These are phyloP conservation scores for Sugiyamaella floridensis DNA, from an alignment of 805 yeast genomes.

Conservation along the genomic window DNA sequence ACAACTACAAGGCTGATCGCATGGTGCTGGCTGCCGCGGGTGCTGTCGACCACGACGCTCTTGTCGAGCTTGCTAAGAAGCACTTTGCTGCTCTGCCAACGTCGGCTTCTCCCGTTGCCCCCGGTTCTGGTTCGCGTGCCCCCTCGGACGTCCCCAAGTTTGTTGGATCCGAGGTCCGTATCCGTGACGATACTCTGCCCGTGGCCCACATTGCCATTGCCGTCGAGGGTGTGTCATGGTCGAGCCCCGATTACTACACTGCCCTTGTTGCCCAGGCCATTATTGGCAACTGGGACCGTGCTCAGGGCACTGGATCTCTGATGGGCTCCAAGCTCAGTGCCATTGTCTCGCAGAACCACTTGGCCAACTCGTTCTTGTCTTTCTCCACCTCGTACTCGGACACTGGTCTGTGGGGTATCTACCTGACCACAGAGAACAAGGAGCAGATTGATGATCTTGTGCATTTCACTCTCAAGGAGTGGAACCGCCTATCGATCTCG, in stretches of 20 bases:
- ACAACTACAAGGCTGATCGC: constrained; percentile 90
- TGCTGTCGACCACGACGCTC: constrained; percentile 77
- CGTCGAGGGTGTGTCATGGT: constrained; percentile 98
- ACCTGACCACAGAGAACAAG: constrained; percentile 74
- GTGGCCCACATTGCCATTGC: constrained; percentile 88
- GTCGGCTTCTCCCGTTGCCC: constrained; percentile 50
- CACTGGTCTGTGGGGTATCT: constrained; percentile 96
- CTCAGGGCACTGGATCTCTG: constrained; percentile 74
- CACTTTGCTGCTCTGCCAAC: constrained; percentile 50
- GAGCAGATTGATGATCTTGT: constrained; percentile 60
- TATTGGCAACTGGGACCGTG: constrained; percentile 96
- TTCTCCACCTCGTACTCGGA: constrained; percentile 96
- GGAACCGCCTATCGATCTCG: constrained; percentile 82
- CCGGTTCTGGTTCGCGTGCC: constrained; percentile 62
- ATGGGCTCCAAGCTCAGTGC: constrained; percentile 79
- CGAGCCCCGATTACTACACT: constrained; percentile 88
- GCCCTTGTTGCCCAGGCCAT: constrained; percentile 95
- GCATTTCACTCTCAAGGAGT: constrained; percentile 73
- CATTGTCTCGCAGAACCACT: constrained; percentile 51
- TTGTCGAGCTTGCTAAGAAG: constrained; percentile 68
- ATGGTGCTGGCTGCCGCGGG: constrained; percentile 98
- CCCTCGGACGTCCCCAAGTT: constrained; percentile 66
- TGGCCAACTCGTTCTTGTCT: constrained; percentile 93
- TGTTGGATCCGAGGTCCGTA: constrained; percentile 77
- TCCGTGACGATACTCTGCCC: constrained; percentile 77